Conservation (phyloP, 2,329 filamentous ascomycete genomes). For the Colletotrichum sublineola region DNA sequence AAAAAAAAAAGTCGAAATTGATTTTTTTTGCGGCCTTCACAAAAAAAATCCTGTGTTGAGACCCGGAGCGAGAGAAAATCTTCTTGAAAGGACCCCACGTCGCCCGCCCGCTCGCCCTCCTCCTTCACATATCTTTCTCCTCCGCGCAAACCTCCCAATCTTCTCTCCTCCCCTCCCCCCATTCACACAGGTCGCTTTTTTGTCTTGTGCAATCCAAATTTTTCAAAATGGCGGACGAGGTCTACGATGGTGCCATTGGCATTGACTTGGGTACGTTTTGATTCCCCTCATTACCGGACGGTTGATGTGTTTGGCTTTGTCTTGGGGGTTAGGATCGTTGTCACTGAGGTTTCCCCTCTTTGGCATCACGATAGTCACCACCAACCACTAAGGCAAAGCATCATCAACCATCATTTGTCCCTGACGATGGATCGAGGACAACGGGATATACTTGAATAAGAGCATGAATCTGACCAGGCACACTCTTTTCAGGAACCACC, state of each 20-base stretch:
- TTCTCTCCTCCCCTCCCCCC: slow-evolving; percentile 43
- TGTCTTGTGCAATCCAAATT: slow-evolving; percentile 42
- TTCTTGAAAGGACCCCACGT: slow-evolving; percentile 43
- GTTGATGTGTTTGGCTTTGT: slow-evolving; percentile 36
- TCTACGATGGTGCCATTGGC: slow-evolving; percentile 99
- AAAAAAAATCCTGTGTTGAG: slow-evolving; percentile 41
- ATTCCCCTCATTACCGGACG: slow-evolving; percentile 11
- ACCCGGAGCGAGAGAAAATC: slow-evolving; percentile 42
- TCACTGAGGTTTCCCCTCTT: slow-evolving; percentile 22
- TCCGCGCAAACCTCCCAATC: slow-evolving; percentile 40
- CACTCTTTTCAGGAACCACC: slow-evolving; percentile 81
- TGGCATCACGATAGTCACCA: slow-evolving; percentile 3
- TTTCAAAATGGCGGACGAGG: slow-evolving; percentile 91
- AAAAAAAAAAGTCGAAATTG: slow-evolving; percentile 45
- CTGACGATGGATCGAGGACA: slow-evolving; percentile 10
- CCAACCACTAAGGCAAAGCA: not conserved
- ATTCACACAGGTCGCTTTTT: slow-evolving; percentile 44
- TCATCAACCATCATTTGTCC: slow-evolving; percentile 16
- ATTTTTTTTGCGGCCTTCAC: slow-evolving; percentile 39
- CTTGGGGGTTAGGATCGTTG: slow-evolving; percentile 14
- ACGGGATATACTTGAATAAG: not conserved
- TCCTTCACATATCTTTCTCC: slow-evolving; percentile 41
- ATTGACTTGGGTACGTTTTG: slow-evolving; percentile 96
- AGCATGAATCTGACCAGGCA: slow-evolving; percentile 44
- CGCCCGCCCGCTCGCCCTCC: slow-evolving; percentile 35